Evolutionary conservation across 805 yeast genomes (phyloP).

Genomic region (Yarrowia sp.): DNA sequence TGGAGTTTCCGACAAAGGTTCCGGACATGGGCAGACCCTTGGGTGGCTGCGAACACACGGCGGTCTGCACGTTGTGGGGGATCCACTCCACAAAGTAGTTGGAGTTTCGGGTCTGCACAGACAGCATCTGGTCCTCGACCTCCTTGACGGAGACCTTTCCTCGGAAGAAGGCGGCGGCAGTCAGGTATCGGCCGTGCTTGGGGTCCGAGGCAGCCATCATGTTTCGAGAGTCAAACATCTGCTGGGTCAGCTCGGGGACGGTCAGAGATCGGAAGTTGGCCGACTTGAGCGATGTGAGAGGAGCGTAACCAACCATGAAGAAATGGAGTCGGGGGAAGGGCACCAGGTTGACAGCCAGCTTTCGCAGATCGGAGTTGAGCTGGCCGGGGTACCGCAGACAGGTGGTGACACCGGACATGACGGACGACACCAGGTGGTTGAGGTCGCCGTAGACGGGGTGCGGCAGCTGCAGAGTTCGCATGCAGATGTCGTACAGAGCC

Average conservation of each 20-base stretch:
- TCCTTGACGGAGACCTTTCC: slow-evolving; percentile 92
- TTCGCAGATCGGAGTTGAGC: slow-evolving; percentile 89
- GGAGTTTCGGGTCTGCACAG: slow-evolving; percentile 80
- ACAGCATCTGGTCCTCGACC: slow-evolving; percentile 91
- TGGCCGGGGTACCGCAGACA: slow-evolving; percentile 95
- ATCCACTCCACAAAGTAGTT: slow-evolving; percentile 94
- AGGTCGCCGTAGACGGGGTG: slow-evolving; percentile 82
- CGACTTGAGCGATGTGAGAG: slow-evolving; percentile 80
- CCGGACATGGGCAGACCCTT: slow-evolving; percentile 86
- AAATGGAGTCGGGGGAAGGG: slow-evolving; percentile 96
- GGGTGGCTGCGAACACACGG: slow-evolving; percentile 91
- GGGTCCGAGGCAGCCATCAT: slow-evolving; percentile 98
- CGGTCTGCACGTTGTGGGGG: slow-evolving; percentile 93
- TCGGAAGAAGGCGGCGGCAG: slow-evolving; percentile 93
- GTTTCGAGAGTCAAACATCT: slow-evolving; percentile 88
- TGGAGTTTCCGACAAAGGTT: slow-evolving; percentile 90
- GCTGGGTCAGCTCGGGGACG: slow-evolving; percentile 92
- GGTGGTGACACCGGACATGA: slow-evolving; percentile 95
- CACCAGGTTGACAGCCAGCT: slow-evolving; percentile 90
- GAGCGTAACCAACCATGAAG: slow-evolving; percentile 95
- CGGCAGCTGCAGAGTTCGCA: slow-evolving; percentile 78
- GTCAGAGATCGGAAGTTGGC: slow-evolving; percentile 82
- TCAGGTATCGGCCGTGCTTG: slow-evolving; percentile 85
- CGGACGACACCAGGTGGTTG: slow-evolving; percentile 83
- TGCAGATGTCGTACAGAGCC: slow-evolving; percentile 89